A percentile compares a stretch with the other conserved stretches of the same genome.
Conservation (phyloP, 441 rosid species). For the Raphanus hybrid region DNA sequence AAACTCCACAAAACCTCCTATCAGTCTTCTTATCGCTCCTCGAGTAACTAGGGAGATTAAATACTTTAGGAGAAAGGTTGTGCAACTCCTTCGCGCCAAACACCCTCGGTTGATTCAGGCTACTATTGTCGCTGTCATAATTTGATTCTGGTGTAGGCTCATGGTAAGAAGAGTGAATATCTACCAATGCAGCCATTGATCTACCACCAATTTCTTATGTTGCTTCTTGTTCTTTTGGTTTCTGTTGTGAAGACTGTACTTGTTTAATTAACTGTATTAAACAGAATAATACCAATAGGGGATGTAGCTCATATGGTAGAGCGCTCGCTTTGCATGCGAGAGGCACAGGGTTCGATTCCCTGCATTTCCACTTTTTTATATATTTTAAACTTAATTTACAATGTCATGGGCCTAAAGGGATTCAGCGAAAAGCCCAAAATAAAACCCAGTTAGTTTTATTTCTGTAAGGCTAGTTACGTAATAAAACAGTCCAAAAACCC, state of each 20-base stretch:
- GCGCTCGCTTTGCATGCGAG: constrained; percentile 97
- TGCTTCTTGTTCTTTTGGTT: no score
- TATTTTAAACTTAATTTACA: background rate
- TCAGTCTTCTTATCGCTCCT: no score
- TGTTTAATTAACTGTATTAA: no score
- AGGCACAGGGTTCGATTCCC: constrained; percentile 97
- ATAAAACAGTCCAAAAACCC: background rate
- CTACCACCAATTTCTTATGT: constrained; percentile 57
- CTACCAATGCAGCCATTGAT: constrained; percentile 63
- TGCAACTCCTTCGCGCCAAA: constrained; percentile 73
- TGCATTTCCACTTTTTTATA: constrained; percentile 49
- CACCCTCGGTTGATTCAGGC: constrained; percentile 50
- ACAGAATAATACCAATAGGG: constrained; percentile 27
- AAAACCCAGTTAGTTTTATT: background rate
- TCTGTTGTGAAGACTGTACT: constrained; percentile 48
- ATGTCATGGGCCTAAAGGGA: background rate
- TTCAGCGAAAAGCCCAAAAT: background rate
- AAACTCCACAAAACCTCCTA: no score
- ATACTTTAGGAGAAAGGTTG: constrained; percentile 51
- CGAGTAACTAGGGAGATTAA: no score
- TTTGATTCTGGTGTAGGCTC: constrained; percentile 44
- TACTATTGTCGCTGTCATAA: constrained; percentile 34
- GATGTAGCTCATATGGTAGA: constrained; percentile 96
- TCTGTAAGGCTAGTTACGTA: background rate
- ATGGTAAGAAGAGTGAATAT: constrained; percentile 48